Evolutionary conservation across 1,284 basidiomycete species (phyloP).

Genomic region (Meira miltonrushii): DNA sequence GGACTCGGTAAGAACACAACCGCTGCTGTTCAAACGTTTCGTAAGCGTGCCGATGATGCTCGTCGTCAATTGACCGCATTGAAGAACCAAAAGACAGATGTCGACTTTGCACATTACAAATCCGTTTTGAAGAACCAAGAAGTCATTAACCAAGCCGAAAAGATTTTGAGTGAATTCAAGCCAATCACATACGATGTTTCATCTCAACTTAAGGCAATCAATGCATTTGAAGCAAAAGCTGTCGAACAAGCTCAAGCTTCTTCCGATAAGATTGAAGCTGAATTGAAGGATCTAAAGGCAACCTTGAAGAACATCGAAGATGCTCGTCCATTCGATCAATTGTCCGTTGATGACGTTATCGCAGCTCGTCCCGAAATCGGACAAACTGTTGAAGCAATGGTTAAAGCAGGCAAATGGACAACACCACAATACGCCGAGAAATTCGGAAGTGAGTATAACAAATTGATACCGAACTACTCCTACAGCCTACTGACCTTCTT

Average conservation of each 20-base stretch:
- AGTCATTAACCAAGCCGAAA: constrained; percentile 87
- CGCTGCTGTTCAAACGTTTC: constrained; percentile 79
- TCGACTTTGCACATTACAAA: constrained; percentile 87
- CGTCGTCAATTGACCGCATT: constrained; percentile 69
- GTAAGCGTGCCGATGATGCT: constrained; percentile 87
- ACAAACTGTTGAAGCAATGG: constrained; percentile 90
- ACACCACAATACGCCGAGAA: constrained; percentile 58
- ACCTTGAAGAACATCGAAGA: constrained; percentile 97
- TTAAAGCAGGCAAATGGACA: constrained; percentile 98
- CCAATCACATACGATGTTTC: constrained; percentile 91
- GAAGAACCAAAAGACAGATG: constrained; percentile 68
- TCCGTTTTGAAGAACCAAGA: constrained; percentile 77
- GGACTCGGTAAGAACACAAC: constrained; percentile 51
- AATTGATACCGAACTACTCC: not conserved
- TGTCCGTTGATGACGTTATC: constrained; percentile 87
- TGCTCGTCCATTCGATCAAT: constrained; percentile 92
- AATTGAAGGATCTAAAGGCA: constrained; percentile 84
- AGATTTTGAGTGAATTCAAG: constrained; percentile 82
- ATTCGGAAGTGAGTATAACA: constrained; percentile 34
- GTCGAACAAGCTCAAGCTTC: constrained; percentile 89
- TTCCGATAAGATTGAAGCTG: constrained; percentile 81
- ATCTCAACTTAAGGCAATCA: constrained; percentile 89
- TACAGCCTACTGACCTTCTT: not conserved
- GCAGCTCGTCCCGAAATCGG: constrained; percentile 86
- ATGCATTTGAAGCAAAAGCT: constrained; percentile 93